Evolutionary conservation across 129 eudicot genomes (phyloP).

Genomic region (Logfia minima): DNA sequence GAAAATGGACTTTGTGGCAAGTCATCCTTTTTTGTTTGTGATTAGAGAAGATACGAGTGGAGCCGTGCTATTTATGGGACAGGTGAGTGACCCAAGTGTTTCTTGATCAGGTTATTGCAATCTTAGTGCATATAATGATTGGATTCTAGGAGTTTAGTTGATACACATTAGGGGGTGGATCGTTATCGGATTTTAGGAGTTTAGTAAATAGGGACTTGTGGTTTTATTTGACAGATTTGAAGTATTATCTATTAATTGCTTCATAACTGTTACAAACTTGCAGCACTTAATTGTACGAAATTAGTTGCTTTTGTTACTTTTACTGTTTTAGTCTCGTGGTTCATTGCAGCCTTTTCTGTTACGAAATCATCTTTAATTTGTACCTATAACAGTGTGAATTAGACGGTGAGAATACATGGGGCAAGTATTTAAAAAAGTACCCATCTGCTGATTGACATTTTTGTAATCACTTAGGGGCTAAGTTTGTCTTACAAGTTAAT

Average conservation of each 20-base stretch:
- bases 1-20: slow-evolving; percentile 3
- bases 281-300: too few species aligned
- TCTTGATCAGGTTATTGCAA: background rate
- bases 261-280: background rate
- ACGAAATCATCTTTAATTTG: background rate
- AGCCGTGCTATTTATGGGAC: slow-evolving; percentile 3
- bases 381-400: background rate
- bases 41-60: slow-evolving; percentile 7
- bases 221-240: background rate
- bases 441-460: too few species aligned
- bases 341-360: background rate
- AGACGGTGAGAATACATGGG: too few species aligned
- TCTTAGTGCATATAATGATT: background rate
- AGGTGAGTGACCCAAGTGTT: slow-evolving; percentile 13
- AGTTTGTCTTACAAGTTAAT: background rate
- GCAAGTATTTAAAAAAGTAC: too few species aligned
- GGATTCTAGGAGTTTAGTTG: background rate
- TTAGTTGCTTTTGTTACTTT: background rate
- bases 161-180: background rate
- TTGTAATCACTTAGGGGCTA: background rate
- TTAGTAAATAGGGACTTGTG: background rate
- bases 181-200: too few species aligned
- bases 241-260: background rate
- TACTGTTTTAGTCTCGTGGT: background rate
- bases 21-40: slow-evolving; percentile 19